phyloP scores from a whole-genome alignment of 768 basidiomycete genomes.

The Hypholoma fasciculare region DNA sequence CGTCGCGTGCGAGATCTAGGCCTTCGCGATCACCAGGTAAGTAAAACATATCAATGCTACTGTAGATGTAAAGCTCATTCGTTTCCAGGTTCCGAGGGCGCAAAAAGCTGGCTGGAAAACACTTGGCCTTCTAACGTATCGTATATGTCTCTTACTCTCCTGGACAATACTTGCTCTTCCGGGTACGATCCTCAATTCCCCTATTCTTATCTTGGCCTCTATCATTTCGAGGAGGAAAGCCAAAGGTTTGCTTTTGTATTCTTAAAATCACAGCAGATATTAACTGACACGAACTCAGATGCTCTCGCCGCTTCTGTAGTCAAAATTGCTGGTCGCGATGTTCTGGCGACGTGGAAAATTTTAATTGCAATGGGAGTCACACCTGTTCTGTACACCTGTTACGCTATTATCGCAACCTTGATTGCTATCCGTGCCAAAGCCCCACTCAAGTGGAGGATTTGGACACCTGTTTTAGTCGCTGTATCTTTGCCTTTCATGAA shows the following conservation, averaged over 20 bases:
- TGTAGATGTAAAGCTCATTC: not conserved
- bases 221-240: constrained; percentile 88
- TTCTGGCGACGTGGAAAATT: constrained; percentile 98
- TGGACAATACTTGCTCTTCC: constrained; percentile 90
- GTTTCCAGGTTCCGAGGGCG: constrained; percentile 78
- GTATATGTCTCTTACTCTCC: constrained; percentile 69
- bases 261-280: not conserved
- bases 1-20: constrained; percentile 86
- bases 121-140: constrained; percentile 79
- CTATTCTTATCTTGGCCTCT: constrained; percentile 90
- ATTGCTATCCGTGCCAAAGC: constrained; percentile 68
- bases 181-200: constrained; percentile 88
- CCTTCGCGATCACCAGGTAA: constrained; percentile 89
- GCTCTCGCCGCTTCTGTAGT: constrained; percentile 94
- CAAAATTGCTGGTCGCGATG: constrained; percentile 94
- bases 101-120: constrained; percentile 87
- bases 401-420: constrained; percentile 76
- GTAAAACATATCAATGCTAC: constrained; percentile 6
- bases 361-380: constrained; percentile 90
- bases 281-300: constrained; percentile 48
- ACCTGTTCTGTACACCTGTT: constrained; percentile 82
- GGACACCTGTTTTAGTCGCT: constrained; percentile 78
- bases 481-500: constrained; percentile 83
- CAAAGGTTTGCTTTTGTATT: constrained; percentile 53
- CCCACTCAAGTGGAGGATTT: constrained; percentile 62